Conservation (phyloP, 257 asterid species). For the Solanum tarapatanum region DNA sequence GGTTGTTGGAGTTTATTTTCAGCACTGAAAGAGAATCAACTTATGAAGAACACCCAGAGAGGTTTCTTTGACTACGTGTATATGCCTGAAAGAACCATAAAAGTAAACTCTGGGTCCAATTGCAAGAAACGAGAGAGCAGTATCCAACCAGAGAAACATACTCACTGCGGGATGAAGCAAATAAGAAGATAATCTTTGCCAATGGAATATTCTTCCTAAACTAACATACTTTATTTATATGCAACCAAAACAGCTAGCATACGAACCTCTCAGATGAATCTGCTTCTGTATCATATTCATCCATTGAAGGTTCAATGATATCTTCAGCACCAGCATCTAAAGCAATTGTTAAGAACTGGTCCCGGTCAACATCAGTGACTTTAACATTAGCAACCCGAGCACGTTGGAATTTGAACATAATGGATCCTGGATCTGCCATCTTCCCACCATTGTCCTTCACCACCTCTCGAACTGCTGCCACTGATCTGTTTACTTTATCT, state of each 20-base stretch:
- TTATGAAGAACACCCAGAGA: background rate
- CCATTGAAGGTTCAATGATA: conserved; percentile 57
- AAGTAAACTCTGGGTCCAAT: background rate
- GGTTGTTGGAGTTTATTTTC: background rate
- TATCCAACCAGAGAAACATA: background rate
- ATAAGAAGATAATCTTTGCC: background rate
- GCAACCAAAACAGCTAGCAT: background rate
- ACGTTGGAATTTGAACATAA: conserved; percentile 70
- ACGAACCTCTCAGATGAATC: conserved; percentile 17
- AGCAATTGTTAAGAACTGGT: conserved; percentile 63
- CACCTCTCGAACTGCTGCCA: conserved; percentile 62
- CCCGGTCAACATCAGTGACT: conserved; percentile 52
- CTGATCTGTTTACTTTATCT: conserved; percentile 73
- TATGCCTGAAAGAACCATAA: background rate
- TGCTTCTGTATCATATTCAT: conserved; percentile 55
- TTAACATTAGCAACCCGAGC: conserved; percentile 67
- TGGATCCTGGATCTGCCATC: conserved; percentile 96
- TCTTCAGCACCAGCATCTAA: conserved; percentile 93
- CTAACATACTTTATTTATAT: background rate
- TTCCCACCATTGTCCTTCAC: conserved; percentile 75
- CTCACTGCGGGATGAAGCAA: background rate
- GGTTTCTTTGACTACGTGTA: background rate
- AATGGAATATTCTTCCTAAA: background rate
- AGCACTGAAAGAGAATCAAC: background rate
- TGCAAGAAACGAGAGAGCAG: background rate